Evolutionary conservation across 805 yeast species (phyloP).

Genomic region (Wickerhamomyces sydowiorum): DNA sequence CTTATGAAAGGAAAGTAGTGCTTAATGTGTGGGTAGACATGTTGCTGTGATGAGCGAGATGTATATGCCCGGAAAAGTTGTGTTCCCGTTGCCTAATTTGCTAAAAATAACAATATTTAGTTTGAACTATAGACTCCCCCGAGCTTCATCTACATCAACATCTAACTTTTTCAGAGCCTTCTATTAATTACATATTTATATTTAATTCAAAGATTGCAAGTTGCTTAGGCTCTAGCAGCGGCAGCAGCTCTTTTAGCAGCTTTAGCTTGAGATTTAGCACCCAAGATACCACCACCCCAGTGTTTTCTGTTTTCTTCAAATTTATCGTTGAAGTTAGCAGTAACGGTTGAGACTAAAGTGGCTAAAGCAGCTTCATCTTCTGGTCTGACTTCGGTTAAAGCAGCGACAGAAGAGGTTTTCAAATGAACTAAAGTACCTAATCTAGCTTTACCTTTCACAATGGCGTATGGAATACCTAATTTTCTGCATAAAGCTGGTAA

Average conservation of each 20-base stretch:
- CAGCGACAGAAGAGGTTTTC: constrained; percentile 96
- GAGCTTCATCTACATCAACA: too few relatives aligned
- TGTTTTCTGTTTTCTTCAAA: constrained; percentile 95
- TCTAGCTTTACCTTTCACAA: constrained; percentile 98
- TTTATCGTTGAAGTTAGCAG: constrained; percentile 89
- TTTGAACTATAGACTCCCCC: too few relatives aligned
- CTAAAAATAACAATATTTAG: too few relatives aligned
- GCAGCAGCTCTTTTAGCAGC: constrained; percentile 31
- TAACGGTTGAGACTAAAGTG: constrained; percentile 85
- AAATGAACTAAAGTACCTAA: constrained; percentile 96
- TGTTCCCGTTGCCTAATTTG: too few relatives aligned
- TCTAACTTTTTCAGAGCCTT: background rate
- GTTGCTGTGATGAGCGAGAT: too few relatives aligned
- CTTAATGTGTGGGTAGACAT: too few relatives aligned
- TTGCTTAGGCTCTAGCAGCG: constrained; percentile 1
- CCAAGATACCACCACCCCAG: constrained; percentile 99
- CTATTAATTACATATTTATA: background rate
- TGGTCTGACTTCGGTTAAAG: constrained; percentile 89
- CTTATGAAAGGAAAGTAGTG: too few relatives aligned
- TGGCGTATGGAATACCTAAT: constrained; percentile 99
- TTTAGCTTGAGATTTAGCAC: constrained; percentile 89
- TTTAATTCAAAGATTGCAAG: background rate
- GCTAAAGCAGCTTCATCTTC: constrained; percentile 96
- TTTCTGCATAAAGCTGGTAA: constrained; percentile 98
- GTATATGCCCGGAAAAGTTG: too few relatives aligned